These are phyloP conservation scores for Plantago coronopus DNA, from an alignment of 305 asterid species.

Conservation along the genomic window DNA sequence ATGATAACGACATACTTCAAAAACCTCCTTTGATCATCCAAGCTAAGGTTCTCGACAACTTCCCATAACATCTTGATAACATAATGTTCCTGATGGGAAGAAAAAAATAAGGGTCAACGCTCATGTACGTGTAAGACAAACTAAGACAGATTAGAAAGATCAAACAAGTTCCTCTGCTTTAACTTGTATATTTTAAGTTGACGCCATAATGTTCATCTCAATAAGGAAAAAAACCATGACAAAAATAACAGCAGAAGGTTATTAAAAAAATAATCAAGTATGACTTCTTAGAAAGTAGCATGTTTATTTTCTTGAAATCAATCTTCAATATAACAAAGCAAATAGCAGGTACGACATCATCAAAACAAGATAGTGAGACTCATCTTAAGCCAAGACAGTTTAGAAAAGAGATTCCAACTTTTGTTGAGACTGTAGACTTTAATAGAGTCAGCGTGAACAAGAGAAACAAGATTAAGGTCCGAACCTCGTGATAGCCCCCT, in stretches of 20 bases:
- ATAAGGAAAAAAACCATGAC: too few relatives aligned
- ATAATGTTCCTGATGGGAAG: conserved; percentile 75
- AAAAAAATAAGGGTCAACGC: conserved; percentile 26
- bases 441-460: neutral
- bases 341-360: neutral
- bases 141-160: neutral
- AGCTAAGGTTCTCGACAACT: conserved; percentile 63
- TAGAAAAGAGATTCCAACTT: neutral
- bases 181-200: too few relatives aligned
- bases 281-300: too few relatives aligned
- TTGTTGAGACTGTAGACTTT: neutral
- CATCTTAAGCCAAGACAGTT: neutral
- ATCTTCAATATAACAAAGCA: neutral
- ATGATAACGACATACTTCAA: conserved; percentile 64
- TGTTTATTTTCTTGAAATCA: too few relatives aligned
- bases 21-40: conserved; percentile 74
- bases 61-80: conserved; percentile 94
- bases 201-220: too few relatives aligned
- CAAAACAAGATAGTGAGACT: neutral
- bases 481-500: conserved; percentile 89
- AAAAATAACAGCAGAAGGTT: too few relatives aligned
- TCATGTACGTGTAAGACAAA: neutral
- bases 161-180: too few relatives aligned
- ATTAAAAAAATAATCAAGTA: too few relatives aligned
- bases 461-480: conserved; percentile 2